Base-by-base conservation (phyloP, 805 yeast genomes). In the Candida mattraensis region DNA sequence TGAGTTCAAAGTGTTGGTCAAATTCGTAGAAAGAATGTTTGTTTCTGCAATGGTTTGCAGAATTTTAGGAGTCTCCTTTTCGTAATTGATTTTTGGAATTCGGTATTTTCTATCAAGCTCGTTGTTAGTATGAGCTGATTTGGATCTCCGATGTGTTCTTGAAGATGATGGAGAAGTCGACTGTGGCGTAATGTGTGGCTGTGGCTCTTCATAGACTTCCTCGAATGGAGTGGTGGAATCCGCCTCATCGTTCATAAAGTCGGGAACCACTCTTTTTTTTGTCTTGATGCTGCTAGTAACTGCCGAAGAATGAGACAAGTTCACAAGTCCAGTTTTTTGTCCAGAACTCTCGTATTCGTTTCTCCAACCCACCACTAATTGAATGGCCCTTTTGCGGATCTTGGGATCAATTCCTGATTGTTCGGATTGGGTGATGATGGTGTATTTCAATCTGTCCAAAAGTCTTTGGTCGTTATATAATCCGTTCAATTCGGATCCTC, bases 61-160 rank as follows among this genome's bases (percentile, higher is more conserved):
- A 42, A 91, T 83, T 55, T 72, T 78, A 13, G 95, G 89, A 1
- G 79, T 76, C 51, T 85, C 95, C 42, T 78, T 76, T 33, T 66
- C 69, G 46, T 86, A 65, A 56, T 85, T 74, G 47, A 85, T 80
- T 45, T 69, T 74, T 3, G 93, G 91, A 30, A 83, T 82, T 42
- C 70, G 64, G 56, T 65, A 83, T 52, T 72, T 66, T 38, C 59
- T 66, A 48, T 80, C 70, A 16, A 65, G 53, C 36, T 68, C 69
- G 9, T 36, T 51, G 39, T 61, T 61, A 13, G 60, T 49, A 30
- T 47, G 46, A 11, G 53, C 48, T 11, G 31, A 33, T 14, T 25
- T n/a, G 18, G 9, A 8, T 39, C 18, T 10, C 27, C 11, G 20
- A 13, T 16, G 7, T 23, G 30, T 17, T 18, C 17, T 13, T 26